A percentile compares a stretch with the other conserved stretches of the same genome.
Evolutionary conservation across 129 eudicot species (phyloP).

Genomic region (Calendula officinalis): DNA sequence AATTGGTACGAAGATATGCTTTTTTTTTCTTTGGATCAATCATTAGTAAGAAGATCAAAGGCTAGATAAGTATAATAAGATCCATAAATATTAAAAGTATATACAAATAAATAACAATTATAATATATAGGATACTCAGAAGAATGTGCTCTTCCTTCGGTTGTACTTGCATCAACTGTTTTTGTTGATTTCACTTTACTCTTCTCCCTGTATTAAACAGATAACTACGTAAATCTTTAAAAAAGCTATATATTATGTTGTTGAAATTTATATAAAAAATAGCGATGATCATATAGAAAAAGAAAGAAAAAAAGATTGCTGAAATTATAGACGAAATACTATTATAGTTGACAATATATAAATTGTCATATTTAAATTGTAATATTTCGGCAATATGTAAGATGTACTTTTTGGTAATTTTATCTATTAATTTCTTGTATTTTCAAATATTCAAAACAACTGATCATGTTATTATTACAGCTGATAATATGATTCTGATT

Average conservation of each 20-base stretch:
- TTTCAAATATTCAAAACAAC: neutral
- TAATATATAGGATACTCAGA: slow-evolving; percentile 48
- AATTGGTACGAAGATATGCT: neutral
- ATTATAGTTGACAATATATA: too few species aligned
- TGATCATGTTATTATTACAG: neutral
- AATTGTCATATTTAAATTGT: too few species aligned
- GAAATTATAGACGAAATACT: too few species aligned
- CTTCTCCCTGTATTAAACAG: slow-evolving; percentile 52
- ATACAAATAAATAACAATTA: too few species aligned
- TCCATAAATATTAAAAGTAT: neutral
- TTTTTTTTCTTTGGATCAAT: slow-evolving; percentile 1
- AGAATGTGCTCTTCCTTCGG: slow-evolving; percentile 53
- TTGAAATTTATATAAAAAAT: neutral
- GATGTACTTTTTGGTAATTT: too few species aligned
- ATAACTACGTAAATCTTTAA: slow-evolving; percentile 3
- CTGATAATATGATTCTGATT: neutral
- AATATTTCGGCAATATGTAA: too few species aligned
- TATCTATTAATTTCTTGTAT: too few species aligned
- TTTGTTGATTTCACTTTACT: slow-evolving; percentile 42
- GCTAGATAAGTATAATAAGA: neutral
- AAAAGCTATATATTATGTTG: neutral
- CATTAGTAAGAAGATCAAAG: neutral
- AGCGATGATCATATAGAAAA: neutral
- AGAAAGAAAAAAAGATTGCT: neutral
- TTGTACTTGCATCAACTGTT: slow-evolving; percentile 41